These are phyloP conservation scores for Phylloporus rhodoxanthus DNA, from an alignment of 768 basidiomycete species.

Conservation along the genomic window DNA sequence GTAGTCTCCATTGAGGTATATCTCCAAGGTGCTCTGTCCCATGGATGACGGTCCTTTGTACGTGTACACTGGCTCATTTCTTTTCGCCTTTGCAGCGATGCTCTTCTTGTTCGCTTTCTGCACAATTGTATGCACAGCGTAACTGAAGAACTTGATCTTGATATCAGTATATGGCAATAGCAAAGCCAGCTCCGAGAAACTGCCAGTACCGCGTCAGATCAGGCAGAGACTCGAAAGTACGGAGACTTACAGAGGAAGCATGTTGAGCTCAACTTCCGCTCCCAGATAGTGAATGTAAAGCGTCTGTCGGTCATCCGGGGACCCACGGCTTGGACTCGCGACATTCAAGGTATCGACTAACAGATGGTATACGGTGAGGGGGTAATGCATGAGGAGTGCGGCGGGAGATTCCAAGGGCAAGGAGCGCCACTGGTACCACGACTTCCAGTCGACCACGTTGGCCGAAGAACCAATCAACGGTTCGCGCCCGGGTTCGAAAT, in stretches of 20 bases:
- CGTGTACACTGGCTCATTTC: conserved; percentile 26
- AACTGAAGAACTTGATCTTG: conserved; percentile 38
- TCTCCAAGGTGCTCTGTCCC: conserved; percentile 36
- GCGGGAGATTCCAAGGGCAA: conserved; percentile 40
- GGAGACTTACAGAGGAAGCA: conserved; percentile 35
- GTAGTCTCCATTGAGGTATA: conserved; percentile 31
- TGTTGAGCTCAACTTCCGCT: conserved; percentile 36
- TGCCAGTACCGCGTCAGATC: conserved; percentile 10
- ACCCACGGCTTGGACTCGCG: conserved; percentile 20
- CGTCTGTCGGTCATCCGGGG: conserved; percentile 19
- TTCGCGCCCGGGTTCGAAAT: conserved; percentile 26
- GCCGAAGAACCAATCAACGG: conserved; percentile 22
- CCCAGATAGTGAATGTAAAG: conserved; percentile 36
- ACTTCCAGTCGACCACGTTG: conserved; percentile 36
- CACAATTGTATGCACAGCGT: conserved; percentile 27
- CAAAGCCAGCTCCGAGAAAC: conserved; percentile 43
- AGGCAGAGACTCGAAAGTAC: neutral
- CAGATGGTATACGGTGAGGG: conserved; percentile 37
- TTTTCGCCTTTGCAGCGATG: conserved; percentile 28
- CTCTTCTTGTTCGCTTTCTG: conserved; percentile 29
- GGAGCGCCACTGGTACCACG: conserved; percentile 43
- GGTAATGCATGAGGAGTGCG: conserved; percentile 40
- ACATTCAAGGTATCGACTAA: conserved; percentile 32
- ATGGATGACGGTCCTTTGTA: conserved; percentile 35
- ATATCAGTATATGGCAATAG: conserved; percentile 42